These are phyloP conservation scores for Eremothecium cymbalariae DNA, from an alignment of 1,139 yeast genomes.

Conservation along the genomic window DNA sequence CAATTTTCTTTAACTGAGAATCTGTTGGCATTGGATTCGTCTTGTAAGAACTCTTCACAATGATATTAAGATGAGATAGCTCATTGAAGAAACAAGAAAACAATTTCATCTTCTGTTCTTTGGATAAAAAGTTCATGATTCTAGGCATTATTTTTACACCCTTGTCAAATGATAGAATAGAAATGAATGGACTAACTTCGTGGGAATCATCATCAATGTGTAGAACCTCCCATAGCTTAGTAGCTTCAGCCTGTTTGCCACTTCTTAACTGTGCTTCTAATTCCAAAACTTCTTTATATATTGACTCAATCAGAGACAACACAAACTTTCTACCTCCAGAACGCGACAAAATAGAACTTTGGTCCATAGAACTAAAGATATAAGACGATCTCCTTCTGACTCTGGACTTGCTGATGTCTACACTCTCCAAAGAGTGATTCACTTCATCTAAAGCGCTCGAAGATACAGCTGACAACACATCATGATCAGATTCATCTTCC, in stretches of 20 bases:
- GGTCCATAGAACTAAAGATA: constrained; percentile 30
- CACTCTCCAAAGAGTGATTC: constrained; percentile 29
- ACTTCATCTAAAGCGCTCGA: constrained; percentile 84
- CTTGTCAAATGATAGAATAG: constrained; percentile 76
- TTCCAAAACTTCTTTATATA: constrained; percentile 68
- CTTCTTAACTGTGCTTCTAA: constrained; percentile 80
- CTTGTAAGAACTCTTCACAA: constrained; percentile 70
- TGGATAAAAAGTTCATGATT: constrained; percentile 70
- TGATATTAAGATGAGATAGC: constrained; percentile 71
- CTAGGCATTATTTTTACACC: constrained; percentile 86
- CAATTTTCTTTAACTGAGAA: constrained; percentile 54
- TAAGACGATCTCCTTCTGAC: constrained; percentile 32
- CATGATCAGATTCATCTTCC: constrained; percentile 38
- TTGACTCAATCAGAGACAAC: constrained; percentile 54
- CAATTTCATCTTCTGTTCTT: constrained; percentile 72
- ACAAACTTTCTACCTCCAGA: constrained; percentile 37
- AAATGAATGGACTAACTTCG: constrained; percentile 71
- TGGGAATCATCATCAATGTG: constrained; percentile 53
- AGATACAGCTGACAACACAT: constrained; percentile 17
- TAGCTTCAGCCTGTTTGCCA: constrained; percentile 45
- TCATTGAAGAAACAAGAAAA: constrained; percentile 76
- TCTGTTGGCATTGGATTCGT: constrained; percentile 49
- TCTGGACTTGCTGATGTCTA: constrained; percentile 27
- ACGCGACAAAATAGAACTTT: constrained; percentile 29
- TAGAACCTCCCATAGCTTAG: constrained; percentile 68